Evolutionary conservation across 805 yeast species (phyloP), one percentile per base, ranked within the genome.

Genomic region (Pichia membranifaciens): DNA sequence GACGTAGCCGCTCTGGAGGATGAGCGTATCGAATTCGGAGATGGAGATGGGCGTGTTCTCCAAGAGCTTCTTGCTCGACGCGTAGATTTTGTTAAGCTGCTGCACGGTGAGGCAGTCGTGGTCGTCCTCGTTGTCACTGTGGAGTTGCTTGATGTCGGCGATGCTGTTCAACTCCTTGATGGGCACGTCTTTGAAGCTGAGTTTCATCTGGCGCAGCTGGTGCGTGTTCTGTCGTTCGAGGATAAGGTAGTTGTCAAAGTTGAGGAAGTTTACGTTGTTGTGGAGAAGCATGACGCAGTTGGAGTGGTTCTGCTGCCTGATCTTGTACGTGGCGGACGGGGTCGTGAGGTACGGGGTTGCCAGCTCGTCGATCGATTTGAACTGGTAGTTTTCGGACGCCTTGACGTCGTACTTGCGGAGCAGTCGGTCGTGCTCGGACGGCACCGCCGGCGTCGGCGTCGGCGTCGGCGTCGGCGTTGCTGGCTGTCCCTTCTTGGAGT

Each of bases 221-320:
- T 18, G 13, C 3, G 25, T 23, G 10, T 33, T 2, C 6, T 45
- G 22, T 10, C 29, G 16, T 20, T 48, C 50, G 5, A 52, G 9
- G 3, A 52, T 47, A 13, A 52, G 35, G 28, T 43, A 41, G 28
- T 42, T 41, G 28, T 42, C 36, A 33, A 50, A 52, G n/a, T 41
- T 44, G 3, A 34, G 13, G 31, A 10, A 43, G 31, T 28, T 40
- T 8, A 18, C 40, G 5, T 49, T 37, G 1, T 44, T 9, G 8
- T 54, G 34, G 60, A 78, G 59, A 20, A 89, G 51, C 54, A 88
- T 61, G n/a, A 86, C 81, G 4, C 91, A 76, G 62, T 91, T 89
- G 7, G 96, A 85, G 62, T 91, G 97, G 59, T 87, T 87, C 69
- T 85, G 82, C 57, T 84, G 90, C 44, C 87, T 72, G 16, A 89